Percentiles rank a stretch among this genome's conserved stretches.
Evolutionary conservation across 805 yeast genomes (phyloP).

Genomic region (Hanseniaspora jakobsenii): DNA sequence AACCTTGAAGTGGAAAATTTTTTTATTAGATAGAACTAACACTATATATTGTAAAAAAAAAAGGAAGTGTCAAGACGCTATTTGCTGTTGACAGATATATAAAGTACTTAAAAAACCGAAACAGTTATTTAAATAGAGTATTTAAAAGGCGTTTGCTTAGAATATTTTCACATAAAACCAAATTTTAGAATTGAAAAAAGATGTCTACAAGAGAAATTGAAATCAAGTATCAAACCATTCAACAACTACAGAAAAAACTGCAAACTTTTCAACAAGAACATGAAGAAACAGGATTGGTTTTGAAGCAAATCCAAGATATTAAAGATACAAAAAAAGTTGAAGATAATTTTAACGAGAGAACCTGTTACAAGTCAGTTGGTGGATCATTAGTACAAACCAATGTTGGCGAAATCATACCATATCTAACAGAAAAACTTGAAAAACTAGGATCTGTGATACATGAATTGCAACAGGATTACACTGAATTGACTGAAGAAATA

Average conservation of each 20-base stretch:
- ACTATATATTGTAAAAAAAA: no score
- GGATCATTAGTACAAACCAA: slow-evolving; percentile 78
- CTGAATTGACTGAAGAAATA: slow-evolving; percentile 13
- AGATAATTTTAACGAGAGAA: slow-evolving; percentile 36
- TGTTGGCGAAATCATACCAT: slow-evolving; percentile 62
- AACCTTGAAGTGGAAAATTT: no score
- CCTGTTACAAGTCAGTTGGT: slow-evolving; percentile 87
- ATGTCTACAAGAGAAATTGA: slow-evolving; percentile 35
- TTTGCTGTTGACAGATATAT: no score
- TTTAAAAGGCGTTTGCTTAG: neutral
- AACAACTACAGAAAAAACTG: slow-evolving; percentile 29
- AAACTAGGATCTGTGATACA: slow-evolving; percentile 28
- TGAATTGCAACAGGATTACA: slow-evolving; percentile 12
- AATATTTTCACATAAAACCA: neutral
- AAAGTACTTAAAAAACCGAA: no score
- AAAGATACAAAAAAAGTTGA: slow-evolving; percentile 29
- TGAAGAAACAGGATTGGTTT: slow-evolving; percentile 41
- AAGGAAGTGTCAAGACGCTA: no score
- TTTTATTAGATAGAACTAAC: no score
- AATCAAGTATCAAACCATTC: slow-evolving; percentile 35
- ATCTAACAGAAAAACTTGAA: slow-evolving; percentile 43
- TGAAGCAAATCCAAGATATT: slow-evolving; percentile 39
- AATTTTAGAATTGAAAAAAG: slow-evolving; percentile 26
- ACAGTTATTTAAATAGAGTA: no score
- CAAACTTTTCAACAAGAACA: slow-evolving; percentile 39